phyloP scores from a whole-genome alignment of 1,284 basidiomycete genomes.

The Ustilago hordei region DNA sequence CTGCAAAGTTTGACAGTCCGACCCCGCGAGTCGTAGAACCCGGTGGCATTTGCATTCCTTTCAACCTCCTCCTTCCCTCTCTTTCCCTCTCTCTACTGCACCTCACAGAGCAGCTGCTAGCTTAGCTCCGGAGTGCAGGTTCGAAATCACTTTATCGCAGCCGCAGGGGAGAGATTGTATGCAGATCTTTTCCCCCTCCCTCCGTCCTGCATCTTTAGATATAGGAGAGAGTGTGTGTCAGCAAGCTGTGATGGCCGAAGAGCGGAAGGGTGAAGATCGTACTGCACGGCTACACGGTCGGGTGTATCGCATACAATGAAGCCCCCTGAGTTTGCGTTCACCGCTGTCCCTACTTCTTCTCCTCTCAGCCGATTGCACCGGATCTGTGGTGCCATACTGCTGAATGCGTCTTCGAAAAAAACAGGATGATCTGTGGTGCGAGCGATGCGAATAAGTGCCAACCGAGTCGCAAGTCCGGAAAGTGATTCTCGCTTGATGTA shows the following conservation, averaged over 20 bases:
- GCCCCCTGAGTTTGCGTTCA: background rate
- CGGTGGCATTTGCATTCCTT: background rate
- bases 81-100: no score
- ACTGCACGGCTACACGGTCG: slow-evolving; percentile 4
- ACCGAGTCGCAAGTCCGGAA: background rate
- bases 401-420: background rate
- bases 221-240: no score
- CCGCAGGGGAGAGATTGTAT: background rate
- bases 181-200: background rate
- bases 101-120: background rate
- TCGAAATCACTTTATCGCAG: background rate
- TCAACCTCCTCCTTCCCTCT: background rate
- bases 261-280: slow-evolving; percentile 1
- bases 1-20: slow-evolving; percentile 22
- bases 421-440: background rate
- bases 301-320: background rate
- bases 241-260: slow-evolving; percentile 1
- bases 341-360: background rate
- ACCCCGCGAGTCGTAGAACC: slow-evolving; percentile 11
- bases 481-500: background rate
- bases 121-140: slow-evolving; percentile 3
- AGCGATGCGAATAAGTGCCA: background rate
- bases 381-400: background rate
- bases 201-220: background rate
- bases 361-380: background rate